Evolutionary conservation across 2,329 filamentous ascomycete genomes (phyloP).

Genomic region (Aspergillus flavus): DNA sequence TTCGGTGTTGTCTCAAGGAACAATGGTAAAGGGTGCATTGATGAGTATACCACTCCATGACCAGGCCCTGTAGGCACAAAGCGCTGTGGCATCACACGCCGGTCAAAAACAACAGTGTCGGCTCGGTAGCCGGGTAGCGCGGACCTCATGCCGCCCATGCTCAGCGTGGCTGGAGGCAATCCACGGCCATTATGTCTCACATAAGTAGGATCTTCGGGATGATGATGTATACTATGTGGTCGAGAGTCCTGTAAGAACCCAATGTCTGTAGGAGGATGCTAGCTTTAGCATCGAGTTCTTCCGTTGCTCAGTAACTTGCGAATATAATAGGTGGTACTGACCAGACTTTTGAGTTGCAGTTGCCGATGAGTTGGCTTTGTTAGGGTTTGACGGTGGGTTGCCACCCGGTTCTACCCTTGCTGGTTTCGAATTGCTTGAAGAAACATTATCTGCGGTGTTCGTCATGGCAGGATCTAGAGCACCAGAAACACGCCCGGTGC

Average conservation of each 20-base stretch:
- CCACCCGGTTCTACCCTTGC: constrained; percentile 3
- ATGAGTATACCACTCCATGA: constrained; percentile 33
- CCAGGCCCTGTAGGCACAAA: constrained; percentile 26
- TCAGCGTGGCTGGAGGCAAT: constrained; percentile 22
- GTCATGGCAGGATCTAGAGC: constrained; percentile 6
- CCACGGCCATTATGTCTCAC: constrained; percentile 25
- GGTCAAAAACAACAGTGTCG: constrained; percentile 28
- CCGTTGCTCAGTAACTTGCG: neutral
- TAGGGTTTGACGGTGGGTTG: constrained; percentile 1
- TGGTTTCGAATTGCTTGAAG: constrained; percentile 10
- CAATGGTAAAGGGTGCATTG: constrained; percentile 30
- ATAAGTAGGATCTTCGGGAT: constrained; percentile 21
- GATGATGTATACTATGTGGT: constrained; percentile 23
- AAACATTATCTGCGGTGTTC: constrained; percentile 18
- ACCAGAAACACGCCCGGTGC: neutral
- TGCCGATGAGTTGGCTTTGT: constrained; percentile 4
- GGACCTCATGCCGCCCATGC: constrained; percentile 35
- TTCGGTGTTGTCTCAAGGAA: constrained; percentile 22
- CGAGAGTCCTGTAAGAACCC: constrained; percentile 11
- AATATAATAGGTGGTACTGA: constrained; percentile 11
- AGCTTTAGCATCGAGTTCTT: neutral
- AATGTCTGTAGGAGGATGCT: constrained; percentile 9
- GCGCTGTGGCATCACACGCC: constrained; percentile 30
- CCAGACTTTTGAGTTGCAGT: constrained; percentile 10
- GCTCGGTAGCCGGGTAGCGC: constrained; percentile 30